A percentile compares a stretch with the other conserved stretches of the same genome.
Evolutionary conservation across 371 early-diverging fungal species (phyloP).

Genomic region (Nematocida minor): DNA sequence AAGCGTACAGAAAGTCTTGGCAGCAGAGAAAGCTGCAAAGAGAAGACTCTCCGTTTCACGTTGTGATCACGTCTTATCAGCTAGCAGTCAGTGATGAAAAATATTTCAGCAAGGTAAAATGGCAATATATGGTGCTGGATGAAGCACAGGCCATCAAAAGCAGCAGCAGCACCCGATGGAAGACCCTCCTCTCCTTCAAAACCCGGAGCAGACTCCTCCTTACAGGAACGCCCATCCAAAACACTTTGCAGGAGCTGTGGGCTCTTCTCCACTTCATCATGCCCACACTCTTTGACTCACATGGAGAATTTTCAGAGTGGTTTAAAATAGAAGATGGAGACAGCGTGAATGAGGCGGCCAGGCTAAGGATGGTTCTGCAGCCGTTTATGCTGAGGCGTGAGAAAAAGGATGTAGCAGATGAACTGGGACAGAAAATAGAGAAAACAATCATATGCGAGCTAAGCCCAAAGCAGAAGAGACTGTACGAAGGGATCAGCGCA

Average conservation of each 20-base stretch:
- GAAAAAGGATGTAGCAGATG: constrained; percentile 87
- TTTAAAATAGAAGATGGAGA: constrained; percentile 65
- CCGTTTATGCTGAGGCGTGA: constrained; percentile 95
- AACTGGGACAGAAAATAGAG: constrained; percentile 75
- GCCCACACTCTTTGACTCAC: constrained; percentile 88
- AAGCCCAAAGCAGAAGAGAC: constrained; percentile 72
- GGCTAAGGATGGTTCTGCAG: constrained; percentile 86
- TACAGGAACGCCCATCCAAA: constrained; percentile 92
- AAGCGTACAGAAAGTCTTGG: constrained; percentile 75
- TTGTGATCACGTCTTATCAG: constrained; percentile 85
- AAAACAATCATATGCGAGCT: constrained; percentile 74
- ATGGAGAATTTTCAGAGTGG: constrained; percentile 73
- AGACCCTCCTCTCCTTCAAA: constrained; percentile 78
- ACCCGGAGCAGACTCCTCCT: constrained; percentile 76
- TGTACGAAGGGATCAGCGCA: constrained; percentile 61
- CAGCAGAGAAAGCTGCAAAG: constrained; percentile 68
- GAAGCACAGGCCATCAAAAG: constrained; percentile 95
- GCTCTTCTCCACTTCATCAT: constrained; percentile 90
- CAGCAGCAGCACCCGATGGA: constrained; percentile 78
- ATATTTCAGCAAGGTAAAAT: constrained; percentile 77
- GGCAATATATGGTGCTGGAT: constrained; percentile 94
- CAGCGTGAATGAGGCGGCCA: constrained; percentile 77
- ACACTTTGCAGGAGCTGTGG: constrained; percentile 86
- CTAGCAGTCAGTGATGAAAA: constrained; percentile 77
- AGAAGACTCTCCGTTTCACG: constrained; percentile 78